Evolutionary conservation across 2,329 filamentous ascomycete genomes (phyloP).

Genomic region (Aureobasidium pullulans): DNA sequence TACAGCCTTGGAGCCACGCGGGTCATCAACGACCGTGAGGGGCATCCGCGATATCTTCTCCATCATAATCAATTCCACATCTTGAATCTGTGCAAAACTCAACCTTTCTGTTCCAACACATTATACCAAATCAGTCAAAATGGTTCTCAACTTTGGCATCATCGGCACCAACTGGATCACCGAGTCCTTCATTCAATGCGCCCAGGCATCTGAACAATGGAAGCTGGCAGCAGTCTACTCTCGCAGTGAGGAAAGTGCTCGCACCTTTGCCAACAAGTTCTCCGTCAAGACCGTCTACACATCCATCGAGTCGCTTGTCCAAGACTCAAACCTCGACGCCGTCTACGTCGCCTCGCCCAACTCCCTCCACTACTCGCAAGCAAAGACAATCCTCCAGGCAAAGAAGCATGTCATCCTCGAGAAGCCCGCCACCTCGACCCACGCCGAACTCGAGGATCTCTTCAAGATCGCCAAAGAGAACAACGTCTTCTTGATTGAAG

Average conservation of each 20-base stretch:
- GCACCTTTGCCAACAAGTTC: conserved; percentile 37
- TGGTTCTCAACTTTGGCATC: conserved; percentile 36
- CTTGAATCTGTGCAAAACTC: background rate
- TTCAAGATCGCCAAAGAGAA: conserved; percentile 36
- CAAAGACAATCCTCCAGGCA: conserved; percentile 34
- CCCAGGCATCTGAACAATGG: conserved; percentile 38
- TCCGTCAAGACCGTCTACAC: conserved; percentile 31
- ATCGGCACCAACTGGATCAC: conserved; percentile 46
- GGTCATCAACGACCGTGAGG: background rate
- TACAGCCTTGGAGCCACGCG: background rate
- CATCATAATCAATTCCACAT: background rate
- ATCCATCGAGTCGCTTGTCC: conserved; percentile 31
- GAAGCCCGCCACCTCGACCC: conserved; percentile 40
- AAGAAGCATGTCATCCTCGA: conserved; percentile 45
- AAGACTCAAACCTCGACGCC: conserved; percentile 32
- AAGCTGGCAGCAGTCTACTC: conserved; percentile 41
- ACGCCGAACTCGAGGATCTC: conserved; percentile 35
- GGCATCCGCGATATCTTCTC: background rate
- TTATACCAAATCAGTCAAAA: background rate
- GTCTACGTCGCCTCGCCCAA: conserved; percentile 46
- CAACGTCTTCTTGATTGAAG: conserved; percentile 39
- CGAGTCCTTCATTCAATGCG: conserved; percentile 38
- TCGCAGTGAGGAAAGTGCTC: conserved; percentile 35
- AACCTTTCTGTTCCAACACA: background rate
- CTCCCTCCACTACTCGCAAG: conserved; percentile 40